Base-by-base conservation (phyloP, 345 rosid species). In the Moricandia arvensis region DNA sequence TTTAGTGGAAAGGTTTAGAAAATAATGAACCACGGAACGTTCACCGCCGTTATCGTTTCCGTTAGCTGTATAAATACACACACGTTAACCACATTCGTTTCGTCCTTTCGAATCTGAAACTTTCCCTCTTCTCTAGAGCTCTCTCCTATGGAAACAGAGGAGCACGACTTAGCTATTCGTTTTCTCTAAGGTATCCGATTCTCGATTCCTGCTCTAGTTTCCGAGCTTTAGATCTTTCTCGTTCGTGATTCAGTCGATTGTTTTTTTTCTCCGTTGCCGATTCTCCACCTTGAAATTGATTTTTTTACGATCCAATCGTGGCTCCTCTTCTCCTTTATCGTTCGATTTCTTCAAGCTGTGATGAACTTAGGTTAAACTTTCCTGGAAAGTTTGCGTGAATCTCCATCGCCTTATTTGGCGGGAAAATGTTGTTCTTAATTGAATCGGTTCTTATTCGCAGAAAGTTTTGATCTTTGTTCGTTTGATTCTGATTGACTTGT, bases 381-480 rank as follows among this genome's bases (percentile, higher is more conserved):
- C 5, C 12, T 1, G 62, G 49, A 6, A 38, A 71, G 9, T 58
- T 21, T 55, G 54, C 33, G 4, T 45, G 57, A 71, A 57, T 71
- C 59, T 6, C 10, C 18, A 7, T 55, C 33, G 24, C 51, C 43
- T 45, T 43, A 45, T 71, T 71, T 77, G 80, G 80, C 80, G 80
- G 62, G 72, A 65, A 76, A 77, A 63, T 76, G 24, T 30, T 37
- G 13, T 34, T 35, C 29, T 53, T n/a, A 47, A 6, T 12, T 34
- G 18, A 24, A 12, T 49, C 66, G 43, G 51, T 49, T 13, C 62
- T 49, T 30, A 7, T 13, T 64, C 35, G 21, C 35, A 17, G 18
- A 24, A 24, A 4, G 31, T 1, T 11, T 68, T 18, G 3, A 35
- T 8, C 5, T 69, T 69, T 38, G 9, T 21, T 6, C 10, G 47